phyloP scores from a whole-genome alignment of 1,284 basidiomycete species.

The Hypsizygus ulmarius region DNA sequence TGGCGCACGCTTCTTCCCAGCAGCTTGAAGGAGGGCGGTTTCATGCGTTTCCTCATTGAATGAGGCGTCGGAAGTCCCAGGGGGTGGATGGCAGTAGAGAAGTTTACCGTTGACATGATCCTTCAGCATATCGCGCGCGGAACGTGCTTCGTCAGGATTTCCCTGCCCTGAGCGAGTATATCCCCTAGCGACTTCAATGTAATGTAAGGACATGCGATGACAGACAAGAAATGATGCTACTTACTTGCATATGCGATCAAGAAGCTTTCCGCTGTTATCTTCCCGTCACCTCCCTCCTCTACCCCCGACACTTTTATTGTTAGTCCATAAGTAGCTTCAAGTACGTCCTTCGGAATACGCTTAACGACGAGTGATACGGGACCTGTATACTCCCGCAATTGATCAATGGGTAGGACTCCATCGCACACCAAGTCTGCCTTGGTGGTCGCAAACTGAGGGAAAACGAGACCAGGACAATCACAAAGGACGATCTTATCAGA shows the following conservation, averaged over 20 bases:
- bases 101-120: slow-evolving; percentile 97
- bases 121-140: slow-evolving; percentile 92
- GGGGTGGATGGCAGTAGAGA: slow-evolving; percentile 88
- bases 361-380: slow-evolving; percentile 81
- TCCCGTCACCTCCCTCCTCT: slow-evolving; percentile 87
- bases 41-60: slow-evolving; percentile 82
- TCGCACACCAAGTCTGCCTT: slow-evolving; percentile 96
- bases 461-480: slow-evolving; percentile 98
- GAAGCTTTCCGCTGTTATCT: slow-evolving; percentile 80
- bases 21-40: slow-evolving; percentile 55
- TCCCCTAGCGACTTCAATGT: slow-evolving; percentile 78
- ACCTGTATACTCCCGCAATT: slow-evolving; percentile 92
- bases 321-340: slow-evolving; percentile 91
- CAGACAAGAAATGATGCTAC: slow-evolving; percentile 31
- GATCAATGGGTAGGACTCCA: slow-evolving; percentile 97
- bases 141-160: slow-evolving; percentile 94
- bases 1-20: slow-evolving; percentile 82
- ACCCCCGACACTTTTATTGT: slow-evolving; percentile 62
- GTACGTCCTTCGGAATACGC: slow-evolving; percentile 80
- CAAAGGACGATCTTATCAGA: slow-evolving; percentile 89
- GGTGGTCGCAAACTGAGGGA: slow-evolving; percentile 96
- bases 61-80: slow-evolving; percentile 59
- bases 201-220: slow-evolving; percentile 10
- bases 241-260: slow-evolving; percentile 88
- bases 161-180: slow-evolving; percentile 94